These are phyloP conservation scores for Stemphylium vesicarium DNA, from an alignment of 2,329 filamentous ascomycete genomes.

Conservation along the genomic window DNA sequence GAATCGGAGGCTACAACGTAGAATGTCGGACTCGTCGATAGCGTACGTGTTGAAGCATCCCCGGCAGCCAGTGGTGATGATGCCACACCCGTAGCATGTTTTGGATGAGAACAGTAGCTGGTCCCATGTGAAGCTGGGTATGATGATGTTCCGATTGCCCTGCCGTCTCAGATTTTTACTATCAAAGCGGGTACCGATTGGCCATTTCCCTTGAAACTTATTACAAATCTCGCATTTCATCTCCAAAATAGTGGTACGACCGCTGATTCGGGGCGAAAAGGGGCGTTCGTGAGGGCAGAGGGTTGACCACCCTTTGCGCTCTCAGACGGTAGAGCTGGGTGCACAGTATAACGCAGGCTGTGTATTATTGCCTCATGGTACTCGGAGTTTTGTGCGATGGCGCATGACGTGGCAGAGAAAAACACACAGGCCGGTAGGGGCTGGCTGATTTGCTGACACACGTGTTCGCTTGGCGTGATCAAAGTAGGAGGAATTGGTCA, in stretches of 20 bases:
- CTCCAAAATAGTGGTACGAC: too few relatives aligned
- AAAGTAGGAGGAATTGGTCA: too few relatives aligned
- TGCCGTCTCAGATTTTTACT: too few relatives aligned
- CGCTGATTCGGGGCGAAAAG: neutral
- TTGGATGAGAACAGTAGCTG: neutral
- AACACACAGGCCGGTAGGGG: neutral
- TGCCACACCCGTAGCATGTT: neutral
- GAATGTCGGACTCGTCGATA: too few relatives aligned
- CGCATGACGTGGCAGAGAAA: neutral
- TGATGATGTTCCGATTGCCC: neutral
- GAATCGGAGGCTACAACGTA: too few relatives aligned
- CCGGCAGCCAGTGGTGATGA: neutral
- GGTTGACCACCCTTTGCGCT: neutral
- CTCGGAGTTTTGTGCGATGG: neutral
- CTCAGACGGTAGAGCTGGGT: neutral
- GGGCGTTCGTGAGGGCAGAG: neutral
- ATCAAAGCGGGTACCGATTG: too few relatives aligned
- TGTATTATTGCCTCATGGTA: neutral
- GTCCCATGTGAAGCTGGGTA: neutral
- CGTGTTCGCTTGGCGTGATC: neutral
- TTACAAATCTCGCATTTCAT: neutral
- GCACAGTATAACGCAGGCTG: neutral
- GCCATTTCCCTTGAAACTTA: neutral
- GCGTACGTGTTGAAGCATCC: neutral
- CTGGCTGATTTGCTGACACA: neutral